Base-by-base conservation (phyloP, 2,329 filamentous ascomycete genomes). In the Claviceps sp. region DNA sequence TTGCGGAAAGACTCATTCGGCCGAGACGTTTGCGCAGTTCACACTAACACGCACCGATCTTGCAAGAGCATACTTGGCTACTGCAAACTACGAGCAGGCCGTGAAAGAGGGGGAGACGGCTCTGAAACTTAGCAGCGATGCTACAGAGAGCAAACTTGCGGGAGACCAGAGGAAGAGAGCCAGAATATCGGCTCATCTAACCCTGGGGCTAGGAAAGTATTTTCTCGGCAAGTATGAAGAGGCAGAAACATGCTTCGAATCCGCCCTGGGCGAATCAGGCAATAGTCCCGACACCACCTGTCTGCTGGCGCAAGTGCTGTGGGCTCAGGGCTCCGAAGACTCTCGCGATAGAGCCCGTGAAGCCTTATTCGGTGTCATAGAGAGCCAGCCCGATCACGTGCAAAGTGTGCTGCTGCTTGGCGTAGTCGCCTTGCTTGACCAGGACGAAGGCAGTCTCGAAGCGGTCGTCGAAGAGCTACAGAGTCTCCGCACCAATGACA, bases 261-360 rank as follows among this genome's bases (percentile, higher is more conserved):
- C 81, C 2, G 89, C 89, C 0, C 73, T 97, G 7, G 75, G 83
- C 52, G 89, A 95, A 63, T 88, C 86, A 1, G 71, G 79, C 34
- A 78, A 79, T 40, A 82, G 88, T 55, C 85, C 90, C 0, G 89
- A 96, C 62, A 85, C 91, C 1, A 83, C 89, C 0, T 96, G 90
- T 61, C 74, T 96, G 13, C 74, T 97, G 13, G 86, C 90, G 0
- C 88, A 97, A 67, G 86, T 97, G 0, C 76, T 97, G 0, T 98
- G 93, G 91, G 90, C 90, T 0, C 88, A 88, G 57, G 89, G 87
- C 8, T 81, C 82, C 0, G 79, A 84, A 6, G 76, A 82, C 1
- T 86, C 90, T 52, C 81, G 84, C 47, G 80, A 84, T 48, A 81
- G 86, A 55, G 90, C 91, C 16, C 79, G 88, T 3, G 82, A 86